These are phyloP conservation scores for Eragrostis curvula DNA, from an alignment of 176 grass and related monocot species.

Conservation along the genomic window DNA sequence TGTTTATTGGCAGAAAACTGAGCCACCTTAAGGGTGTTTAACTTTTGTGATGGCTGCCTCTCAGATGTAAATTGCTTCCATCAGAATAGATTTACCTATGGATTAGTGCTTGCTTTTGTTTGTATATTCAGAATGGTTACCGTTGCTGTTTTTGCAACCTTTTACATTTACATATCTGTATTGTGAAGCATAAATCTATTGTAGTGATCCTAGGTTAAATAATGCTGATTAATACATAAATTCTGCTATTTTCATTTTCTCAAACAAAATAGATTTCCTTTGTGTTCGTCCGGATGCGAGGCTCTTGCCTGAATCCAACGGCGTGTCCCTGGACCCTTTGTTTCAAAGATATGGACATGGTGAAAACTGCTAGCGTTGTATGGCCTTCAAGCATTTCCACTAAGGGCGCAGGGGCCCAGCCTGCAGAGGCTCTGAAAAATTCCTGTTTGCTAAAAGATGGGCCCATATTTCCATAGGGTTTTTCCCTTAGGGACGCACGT, in stretches of 20 bases:
- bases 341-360: neutral
- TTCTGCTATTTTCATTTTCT: slow-evolving; percentile 11
- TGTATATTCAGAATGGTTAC: slow-evolving; percentile 54
- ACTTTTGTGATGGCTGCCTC: slow-evolving; percentile 46
- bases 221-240: slow-evolving; percentile 30
- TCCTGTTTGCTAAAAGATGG: neutral
- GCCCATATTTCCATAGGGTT: too few relatives aligned
- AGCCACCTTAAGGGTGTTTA: slow-evolving; percentile 40
- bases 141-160: slow-evolving; percentile 39
- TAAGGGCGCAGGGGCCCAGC: neutral
- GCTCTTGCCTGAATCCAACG: neutral
- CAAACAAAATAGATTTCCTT: neutral
- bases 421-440: neutral
- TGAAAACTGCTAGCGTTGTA: neutral
- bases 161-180: slow-evolving; percentile 48
- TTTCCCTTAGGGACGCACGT: neutral
- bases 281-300: neutral
- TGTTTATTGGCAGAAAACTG: slow-evolving; percentile 44
- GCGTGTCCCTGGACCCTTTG: neutral
- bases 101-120: slow-evolving; percentile 54
- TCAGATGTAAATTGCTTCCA: slow-evolving; percentile 60
- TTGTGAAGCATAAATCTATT: slow-evolving; percentile 45
- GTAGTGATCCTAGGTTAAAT: neutral
- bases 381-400: too few relatives aligned
- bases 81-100: slow-evolving; percentile 48